Evolutionary conservation across 371 early-diverging fungal genomes (phyloP).

Genomic region (Mycotypha africana): DNA sequence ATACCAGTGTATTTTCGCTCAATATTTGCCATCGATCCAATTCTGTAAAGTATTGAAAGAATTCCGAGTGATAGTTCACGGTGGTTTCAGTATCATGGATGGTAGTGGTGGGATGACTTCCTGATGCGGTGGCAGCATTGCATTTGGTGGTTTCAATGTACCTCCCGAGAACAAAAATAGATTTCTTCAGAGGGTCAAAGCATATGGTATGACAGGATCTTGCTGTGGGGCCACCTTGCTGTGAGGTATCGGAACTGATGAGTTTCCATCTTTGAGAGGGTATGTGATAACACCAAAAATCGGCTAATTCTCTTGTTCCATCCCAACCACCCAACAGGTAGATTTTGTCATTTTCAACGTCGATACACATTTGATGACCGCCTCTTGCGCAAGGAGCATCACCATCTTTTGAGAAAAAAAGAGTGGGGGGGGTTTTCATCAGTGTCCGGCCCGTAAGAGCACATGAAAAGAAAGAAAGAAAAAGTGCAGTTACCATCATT

Average conservation of each 20-base stretch:
- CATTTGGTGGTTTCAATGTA: slow-evolving; percentile 73
- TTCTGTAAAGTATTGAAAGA: slow-evolving; percentile 79
- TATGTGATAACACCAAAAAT: slow-evolving; percentile 86
- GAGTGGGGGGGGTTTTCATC: neutral
- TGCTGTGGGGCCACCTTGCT: slow-evolving; percentile 83
- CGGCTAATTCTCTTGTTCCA: slow-evolving; percentile 83
- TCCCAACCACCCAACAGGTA: slow-evolving; percentile 98
- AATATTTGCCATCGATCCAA: slow-evolving; percentile 69
- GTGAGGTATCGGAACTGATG: slow-evolving; percentile 67
- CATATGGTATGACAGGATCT: slow-evolving; percentile 94
- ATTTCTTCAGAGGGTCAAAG: slow-evolving; percentile 68
- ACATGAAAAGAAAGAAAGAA: too few relatives aligned
- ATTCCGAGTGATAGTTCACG: slow-evolving; percentile 70
- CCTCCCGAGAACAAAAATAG: slow-evolving; percentile 80
- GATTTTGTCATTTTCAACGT: slow-evolving; percentile 62
- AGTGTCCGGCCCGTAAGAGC: neutral
- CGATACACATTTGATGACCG: slow-evolving; percentile 97
- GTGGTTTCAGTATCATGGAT: slow-evolving; percentile 33
- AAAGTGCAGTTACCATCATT: slow-evolving; percentile 18
- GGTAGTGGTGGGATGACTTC: neutral
- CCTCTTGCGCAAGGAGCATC: slow-evolving; percentile 69
- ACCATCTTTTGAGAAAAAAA: slow-evolving; percentile 21
- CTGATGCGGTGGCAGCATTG: neutral
- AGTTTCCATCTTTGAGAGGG: slow-evolving; percentile 66
- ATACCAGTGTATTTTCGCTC: slow-evolving; percentile 69